These are phyloP conservation scores for Lagenaria siceraria DNA, from an alignment of 306 rosid species.

Conservation along the genomic window DNA sequence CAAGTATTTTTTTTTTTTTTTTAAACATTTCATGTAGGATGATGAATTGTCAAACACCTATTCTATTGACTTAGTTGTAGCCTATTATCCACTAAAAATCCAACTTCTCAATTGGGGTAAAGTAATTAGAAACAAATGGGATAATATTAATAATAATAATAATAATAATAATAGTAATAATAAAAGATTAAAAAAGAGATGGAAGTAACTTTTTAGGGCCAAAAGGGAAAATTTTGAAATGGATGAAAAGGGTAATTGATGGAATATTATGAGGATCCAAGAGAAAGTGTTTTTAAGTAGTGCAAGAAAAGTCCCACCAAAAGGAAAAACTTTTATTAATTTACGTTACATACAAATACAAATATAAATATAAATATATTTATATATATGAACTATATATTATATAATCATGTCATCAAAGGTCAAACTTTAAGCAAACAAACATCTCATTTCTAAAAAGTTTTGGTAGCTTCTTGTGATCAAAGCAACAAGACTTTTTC, in stretches of 20 bases:
- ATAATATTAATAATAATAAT: too few species aligned
- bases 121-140: not conserved
- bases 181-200: not conserved
- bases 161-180: too few species aligned
- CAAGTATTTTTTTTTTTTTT: too few species aligned
- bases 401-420: constrained; percentile 45
- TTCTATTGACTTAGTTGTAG: not conserved
- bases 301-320: constrained; percentile 4
- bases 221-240: not conserved
- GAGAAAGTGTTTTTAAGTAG: not conserved
- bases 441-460: constrained; percentile 40
- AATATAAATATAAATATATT: not conserved
- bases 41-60: not conserved
- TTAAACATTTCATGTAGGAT: not conserved
- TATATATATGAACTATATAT: not conserved
- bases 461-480: constrained; percentile 97
- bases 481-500: constrained; percentile 91
- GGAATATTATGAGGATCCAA: not conserved
- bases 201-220: not conserved
- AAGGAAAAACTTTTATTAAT: not conserved
- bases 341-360: constrained; percentile 2
- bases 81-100: not conserved
- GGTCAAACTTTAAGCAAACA: constrained; percentile 96
- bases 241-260: not conserved
- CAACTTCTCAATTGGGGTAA: not conserved